Evolutionary conservation across 176 grass and related monocot genomes (phyloP), one percentile per base, ranked within the genome.

Genomic region (Poa pratensis): DNA sequence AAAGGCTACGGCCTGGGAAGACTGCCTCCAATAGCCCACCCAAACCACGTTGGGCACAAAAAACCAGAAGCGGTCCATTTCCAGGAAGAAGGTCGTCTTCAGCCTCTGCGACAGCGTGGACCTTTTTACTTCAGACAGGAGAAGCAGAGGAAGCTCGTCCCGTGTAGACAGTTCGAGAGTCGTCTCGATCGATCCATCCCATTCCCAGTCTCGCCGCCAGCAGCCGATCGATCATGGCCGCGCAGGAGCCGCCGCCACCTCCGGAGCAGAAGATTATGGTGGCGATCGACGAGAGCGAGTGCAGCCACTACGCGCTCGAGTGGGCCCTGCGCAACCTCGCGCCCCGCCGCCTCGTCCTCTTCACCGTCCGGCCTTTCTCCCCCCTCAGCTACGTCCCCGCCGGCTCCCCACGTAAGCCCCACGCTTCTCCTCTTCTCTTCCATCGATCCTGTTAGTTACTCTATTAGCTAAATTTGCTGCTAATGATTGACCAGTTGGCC

Each of bases 221-320:
- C 43, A 49, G 43, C 23, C 69, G 39, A 45, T 5, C 71, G 46
- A 51, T 1, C 71, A 75, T 75, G 71, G 71, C 71, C 24, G 46
- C 24, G 23, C 70, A 74, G 14, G 23, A 40, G 14, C 35, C 66
- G 14, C 18, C 66, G 66, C 71, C 72, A 26, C 39, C n/a, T 24
- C 12, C 62, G 13, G 48, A 75, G 48, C 46, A 75, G 73, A 75
- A 75, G 73, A 3, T 75, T 2, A 75, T 75, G 73, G 73, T 75
- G 73, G 49, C 73, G 0, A 75, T 75, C 27, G 73, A 75, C 73
- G 73, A 75, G 73, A 75, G 73, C 73, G 73, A 75, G 48, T 75
- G 73, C 73, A 75, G 73, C 73, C 48, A 75, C 27, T 75, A 75
- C 73, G 73, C 73, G 48, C 73, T 53, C 48, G 73, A 75, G 26